Base-by-base conservation (phyloP, 805 yeast species). In the Zygotorulaspora florentina region DNA sequence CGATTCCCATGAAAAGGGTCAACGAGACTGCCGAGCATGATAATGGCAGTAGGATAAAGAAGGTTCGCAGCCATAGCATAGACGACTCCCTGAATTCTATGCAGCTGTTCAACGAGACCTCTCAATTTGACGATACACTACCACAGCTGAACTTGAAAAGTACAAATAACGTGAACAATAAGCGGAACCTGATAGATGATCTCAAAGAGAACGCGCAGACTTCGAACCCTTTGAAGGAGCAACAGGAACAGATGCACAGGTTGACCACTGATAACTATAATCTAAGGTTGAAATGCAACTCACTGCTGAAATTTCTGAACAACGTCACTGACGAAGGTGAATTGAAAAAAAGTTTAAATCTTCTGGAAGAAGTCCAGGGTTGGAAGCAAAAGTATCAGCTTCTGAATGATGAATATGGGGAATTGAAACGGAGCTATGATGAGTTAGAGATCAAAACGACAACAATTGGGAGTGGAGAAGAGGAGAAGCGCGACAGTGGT, bases 71-170 rank as follows among this genome's bases (percentile, higher is more conserved):
- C 13, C 40, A 42, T 16, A 50, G 48, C n/a, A 30, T 48, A 4
- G 61, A 61, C 40, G 61, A 62, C 37, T 54, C 62, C 3, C 35
- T 59, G 3, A 51, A 56, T 28, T 62, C 66, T 0, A 50, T 51
- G 3, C 52, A 54, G 26, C 43, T 61, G 43, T 64, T 62, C 47
- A 56, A 59, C 29, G 67, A 64, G 15, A 53, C 59, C 16, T 57
- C 66, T 2, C 62, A 59, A 49, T 64, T 64, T 37, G 68, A 64
- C 42, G 66, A 57, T 23, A 60, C 65, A 1, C 40, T 64, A 10
- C 67, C 67, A 8, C 61, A 59, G 31, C 29, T 52, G 26, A 29
- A 40, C 13, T 31, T 16, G 29, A 30, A 34, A 38, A 39, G 33
- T 9, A 34, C 39, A 8, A 26, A 28, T 11, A 43, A 35, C 9